Conservation (phyloP, 2,329 filamentous ascomycete species). For the Aspergillus terreus region DNA sequence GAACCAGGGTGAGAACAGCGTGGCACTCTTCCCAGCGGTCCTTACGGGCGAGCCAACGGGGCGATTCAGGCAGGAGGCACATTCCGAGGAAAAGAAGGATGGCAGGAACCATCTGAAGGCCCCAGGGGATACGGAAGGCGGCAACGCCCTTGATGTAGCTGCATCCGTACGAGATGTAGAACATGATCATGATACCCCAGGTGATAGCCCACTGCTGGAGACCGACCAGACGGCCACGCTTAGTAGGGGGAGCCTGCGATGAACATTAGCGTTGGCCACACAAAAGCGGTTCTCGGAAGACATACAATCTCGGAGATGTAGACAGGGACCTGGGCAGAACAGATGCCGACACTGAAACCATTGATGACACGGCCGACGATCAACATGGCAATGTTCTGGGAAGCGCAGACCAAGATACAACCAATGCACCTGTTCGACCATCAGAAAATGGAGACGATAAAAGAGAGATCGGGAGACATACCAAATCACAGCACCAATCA, state of each 20-base stretch:
- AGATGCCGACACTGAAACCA: constrained; percentile 70
- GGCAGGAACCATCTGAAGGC: constrained; percentile 62
- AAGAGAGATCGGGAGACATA: constrained; percentile 17
- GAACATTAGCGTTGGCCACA: constrained; percentile 27
- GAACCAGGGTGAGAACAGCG: constrained; percentile 53
- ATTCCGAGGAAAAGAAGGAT: constrained; percentile 56
- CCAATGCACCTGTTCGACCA: constrained; percentile 45
- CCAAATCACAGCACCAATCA: constrained; percentile 52
- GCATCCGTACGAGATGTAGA: constrained; percentile 60
- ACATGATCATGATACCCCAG: constrained; percentile 68
- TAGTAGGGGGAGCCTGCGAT: constrained; percentile 52
- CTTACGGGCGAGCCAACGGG: constrained; percentile 61
- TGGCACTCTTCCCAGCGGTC: constrained; percentile 56
- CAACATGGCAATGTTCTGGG: constrained; percentile 67
- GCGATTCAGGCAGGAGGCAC: constrained; percentile 51
- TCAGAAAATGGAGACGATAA: not conserved
- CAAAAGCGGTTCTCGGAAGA: constrained; percentile 62
- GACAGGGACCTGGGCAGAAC: constrained; percentile 66
- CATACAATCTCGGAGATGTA: constrained; percentile 63
- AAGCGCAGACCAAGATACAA: constrained; percentile 58
- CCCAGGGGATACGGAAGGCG: constrained; percentile 64
- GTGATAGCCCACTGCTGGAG: constrained; percentile 74
- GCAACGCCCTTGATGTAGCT: constrained; percentile 56
- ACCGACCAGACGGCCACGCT: constrained; percentile 61
- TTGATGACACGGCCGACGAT: constrained; percentile 68